Percentiles rank a stretch among this genome's conserved stretches.
Conservation (phyloP, 129 eudicot species). For the sunflower (Helianthus annuus) region DNA sequence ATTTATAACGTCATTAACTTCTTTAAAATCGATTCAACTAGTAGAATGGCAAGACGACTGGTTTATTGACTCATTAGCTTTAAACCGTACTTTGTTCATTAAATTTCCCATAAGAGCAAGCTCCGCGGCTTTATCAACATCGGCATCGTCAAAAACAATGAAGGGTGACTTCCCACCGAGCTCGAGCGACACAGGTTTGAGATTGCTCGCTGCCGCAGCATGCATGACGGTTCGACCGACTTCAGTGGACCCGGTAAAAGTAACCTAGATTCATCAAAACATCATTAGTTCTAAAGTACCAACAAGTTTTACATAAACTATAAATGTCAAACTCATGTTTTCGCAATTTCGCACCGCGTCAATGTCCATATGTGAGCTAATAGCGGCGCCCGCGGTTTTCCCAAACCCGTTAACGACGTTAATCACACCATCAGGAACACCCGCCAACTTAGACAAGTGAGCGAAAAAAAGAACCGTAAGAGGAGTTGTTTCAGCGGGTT, state of each 20-base stretch:
- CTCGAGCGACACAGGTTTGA: slow-evolving; percentile 73
- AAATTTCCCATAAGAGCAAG: slow-evolving; percentile 52
- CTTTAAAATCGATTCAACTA: too few relatives aligned
- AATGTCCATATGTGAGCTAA: slow-evolving; percentile 83
- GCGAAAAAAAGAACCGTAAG: slow-evolving; percentile 71
- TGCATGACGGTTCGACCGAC: slow-evolving; percentile 71
- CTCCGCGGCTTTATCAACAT: slow-evolving; percentile 54
- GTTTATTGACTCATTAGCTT: neutral
- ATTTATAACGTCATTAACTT: too few relatives aligned
- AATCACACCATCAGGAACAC: slow-evolving; percentile 73
- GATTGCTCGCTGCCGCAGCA: slow-evolving; percentile 78
- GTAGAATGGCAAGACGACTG: too few relatives aligned
- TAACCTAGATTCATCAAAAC: slow-evolving; percentile 41
- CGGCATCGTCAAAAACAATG: slow-evolving; percentile 74
- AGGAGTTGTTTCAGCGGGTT: slow-evolving; percentile 89
- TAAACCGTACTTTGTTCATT: slow-evolving; percentile 47
- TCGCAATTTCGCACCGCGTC: slow-evolving; percentile 64
- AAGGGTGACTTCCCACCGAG: slow-evolving; percentile 85
- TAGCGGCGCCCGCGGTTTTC: slow-evolving; percentile 67
- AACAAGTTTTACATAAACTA: neutral
- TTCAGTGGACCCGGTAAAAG: slow-evolving; percentile 81
- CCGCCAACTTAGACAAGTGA: slow-evolving; percentile 67
- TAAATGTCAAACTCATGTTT: neutral
- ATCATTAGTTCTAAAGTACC: neutral
- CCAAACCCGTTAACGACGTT: slow-evolving; percentile 81